phyloP scores from a whole-genome alignment of 345 rosid genomes.

The Camelina neglecta region DNA sequence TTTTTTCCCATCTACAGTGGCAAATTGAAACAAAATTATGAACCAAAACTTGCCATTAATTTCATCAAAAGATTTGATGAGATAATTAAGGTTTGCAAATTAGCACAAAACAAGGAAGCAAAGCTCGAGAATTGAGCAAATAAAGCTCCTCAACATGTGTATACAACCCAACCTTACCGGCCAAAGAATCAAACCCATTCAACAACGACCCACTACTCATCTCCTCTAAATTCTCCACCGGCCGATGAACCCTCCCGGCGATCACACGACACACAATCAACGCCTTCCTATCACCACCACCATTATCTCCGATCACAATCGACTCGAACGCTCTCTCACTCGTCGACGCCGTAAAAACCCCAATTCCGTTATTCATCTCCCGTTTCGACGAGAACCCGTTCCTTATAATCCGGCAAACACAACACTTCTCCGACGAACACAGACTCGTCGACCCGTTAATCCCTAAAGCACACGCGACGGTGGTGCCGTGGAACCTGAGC shows the following conservation, averaged over 20 bases:
- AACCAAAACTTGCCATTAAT: background rate
- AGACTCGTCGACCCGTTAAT: conserved; percentile 78
- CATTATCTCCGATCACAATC: conserved; percentile 52
- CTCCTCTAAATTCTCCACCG: conserved; percentile 83
- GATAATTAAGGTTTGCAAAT: conserved; percentile 69
- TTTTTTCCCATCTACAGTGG: too few species aligned
- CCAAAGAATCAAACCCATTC: conserved; percentile 95
- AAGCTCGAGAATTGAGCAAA: conserved; percentile 84
- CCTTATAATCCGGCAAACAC: conserved; percentile 75
- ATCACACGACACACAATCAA: conserved; percentile 93
- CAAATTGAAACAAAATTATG: background rate
- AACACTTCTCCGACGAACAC: conserved; percentile 70
- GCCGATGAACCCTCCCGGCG: conserved; percentile 96
- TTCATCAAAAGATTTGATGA: background rate
- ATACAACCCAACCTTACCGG: conserved; percentile 90
- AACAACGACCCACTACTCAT: conserved; percentile 53
- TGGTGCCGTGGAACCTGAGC: conserved; percentile 84
- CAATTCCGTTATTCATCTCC: conserved; percentile 78
- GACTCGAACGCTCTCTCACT: conserved; percentile 89
- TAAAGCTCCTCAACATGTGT: conserved; percentile 94
- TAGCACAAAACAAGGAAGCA: conserved; percentile 91
- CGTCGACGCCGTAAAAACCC: conserved; percentile 94
- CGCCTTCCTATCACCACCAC: conserved; percentile 72
- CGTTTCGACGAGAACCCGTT: conserved; percentile 85
- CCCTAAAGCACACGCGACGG: conserved; percentile 80